Conservation (phyloP, 140 eudicot species). For the Bidens hawaiensis region DNA sequence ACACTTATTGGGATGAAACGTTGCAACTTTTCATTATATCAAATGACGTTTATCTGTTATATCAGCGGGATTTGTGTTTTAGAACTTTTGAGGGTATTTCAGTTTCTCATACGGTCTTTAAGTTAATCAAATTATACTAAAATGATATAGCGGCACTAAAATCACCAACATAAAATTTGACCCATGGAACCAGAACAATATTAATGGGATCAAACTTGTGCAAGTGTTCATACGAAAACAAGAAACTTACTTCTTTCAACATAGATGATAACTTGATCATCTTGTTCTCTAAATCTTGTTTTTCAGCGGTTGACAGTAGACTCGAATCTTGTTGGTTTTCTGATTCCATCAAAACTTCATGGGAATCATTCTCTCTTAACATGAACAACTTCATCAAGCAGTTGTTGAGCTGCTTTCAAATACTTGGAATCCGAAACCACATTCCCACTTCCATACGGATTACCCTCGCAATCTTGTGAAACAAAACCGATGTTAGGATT, state of each 20-base stretch:
- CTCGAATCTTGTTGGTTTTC: constrained; percentile 31
- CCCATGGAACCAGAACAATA: too few species aligned
- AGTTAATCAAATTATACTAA: too few species aligned
- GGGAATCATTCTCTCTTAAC: constrained; percentile 50
- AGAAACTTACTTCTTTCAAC: constrained; percentile 66
- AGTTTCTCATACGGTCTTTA: too few species aligned
- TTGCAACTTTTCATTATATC: too few species aligned
- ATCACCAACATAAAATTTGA: background rate
- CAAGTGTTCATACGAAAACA: background rate
- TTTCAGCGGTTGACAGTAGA: constrained; percentile 58
- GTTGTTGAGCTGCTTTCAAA: constrained; percentile 64
- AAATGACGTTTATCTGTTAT: too few species aligned
- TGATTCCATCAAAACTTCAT: constrained; percentile 9
- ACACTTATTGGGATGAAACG: too few species aligned
- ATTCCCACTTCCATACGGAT: constrained; percentile 37
- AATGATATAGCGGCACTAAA: too few species aligned
- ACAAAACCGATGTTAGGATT: constrained; percentile 31
- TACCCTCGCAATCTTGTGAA: constrained; percentile 24
- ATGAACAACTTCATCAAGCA: constrained; percentile 75
- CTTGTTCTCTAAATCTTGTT: constrained; percentile 64
- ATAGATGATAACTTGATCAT: constrained; percentile 65
- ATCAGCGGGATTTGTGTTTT: too few species aligned
- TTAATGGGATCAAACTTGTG: too few species aligned
- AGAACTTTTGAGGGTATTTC: too few species aligned
- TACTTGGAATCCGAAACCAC: constrained; percentile 60